Percentiles rank a stretch among this genome's conserved stretches.
These are phyloP conservation scores for Thinopyrum elongatum DNA, from an alignment of 176 grass and related monocot genomes.

Conservation along the genomic window DNA sequence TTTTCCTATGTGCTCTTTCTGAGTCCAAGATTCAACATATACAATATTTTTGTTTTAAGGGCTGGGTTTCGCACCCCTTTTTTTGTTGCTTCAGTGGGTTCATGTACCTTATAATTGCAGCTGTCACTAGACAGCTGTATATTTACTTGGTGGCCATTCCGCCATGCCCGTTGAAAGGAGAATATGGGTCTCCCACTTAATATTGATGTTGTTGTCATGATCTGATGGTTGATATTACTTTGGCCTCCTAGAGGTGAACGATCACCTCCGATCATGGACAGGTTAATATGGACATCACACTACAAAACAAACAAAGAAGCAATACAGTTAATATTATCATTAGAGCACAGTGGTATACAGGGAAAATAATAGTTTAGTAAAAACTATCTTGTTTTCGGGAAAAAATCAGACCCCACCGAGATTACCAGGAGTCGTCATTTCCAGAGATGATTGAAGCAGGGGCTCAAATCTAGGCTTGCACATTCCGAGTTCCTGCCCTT, in stretches of 20 bases:
- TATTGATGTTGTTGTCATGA: background rate
- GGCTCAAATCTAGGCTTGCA: background rate
- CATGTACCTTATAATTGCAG: background rate
- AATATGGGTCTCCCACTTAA: background rate
- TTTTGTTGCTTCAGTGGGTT: background rate
- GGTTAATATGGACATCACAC: background rate
- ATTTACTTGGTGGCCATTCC: background rate
- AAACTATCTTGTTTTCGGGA: background rate
- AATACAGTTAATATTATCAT: background rate
- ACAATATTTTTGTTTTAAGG: background rate
- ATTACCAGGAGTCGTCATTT: background rate
- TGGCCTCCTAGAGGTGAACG: background rate
- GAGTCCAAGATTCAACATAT: background rate
- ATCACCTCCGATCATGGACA: background rate
- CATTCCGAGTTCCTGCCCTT: background rate
- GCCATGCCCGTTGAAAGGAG: background rate
- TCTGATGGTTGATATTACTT: background rate
- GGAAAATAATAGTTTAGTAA: background rate
- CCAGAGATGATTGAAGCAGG: background rate
- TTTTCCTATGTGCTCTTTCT: background rate
- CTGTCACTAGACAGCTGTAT: background rate
- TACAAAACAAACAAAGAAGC: background rate
- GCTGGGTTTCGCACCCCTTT: background rate
- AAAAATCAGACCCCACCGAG: background rate
- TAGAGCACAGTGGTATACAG: background rate